Evolutionary conservation across 345 rosid species (phyloP).

Genomic region (Aquilaria malaccensis): DNA sequence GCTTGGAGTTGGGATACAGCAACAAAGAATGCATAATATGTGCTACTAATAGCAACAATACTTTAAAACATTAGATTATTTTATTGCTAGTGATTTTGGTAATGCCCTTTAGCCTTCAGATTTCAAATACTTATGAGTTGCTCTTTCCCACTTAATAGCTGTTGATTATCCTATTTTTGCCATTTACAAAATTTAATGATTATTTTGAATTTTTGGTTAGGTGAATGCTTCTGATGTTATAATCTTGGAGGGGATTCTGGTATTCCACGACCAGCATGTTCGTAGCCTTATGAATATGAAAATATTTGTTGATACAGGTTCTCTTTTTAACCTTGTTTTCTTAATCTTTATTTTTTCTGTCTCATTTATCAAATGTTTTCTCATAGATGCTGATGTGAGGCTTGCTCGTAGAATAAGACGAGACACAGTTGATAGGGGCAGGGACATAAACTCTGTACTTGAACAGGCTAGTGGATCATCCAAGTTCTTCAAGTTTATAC

Average conservation of each 20-base stretch:
- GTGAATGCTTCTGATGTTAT: constrained; percentile 94
- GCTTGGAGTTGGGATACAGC: too few relatives aligned
- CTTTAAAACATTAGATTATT: too few relatives aligned
- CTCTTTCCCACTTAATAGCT: too few relatives aligned
- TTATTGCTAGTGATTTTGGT: not conserved
- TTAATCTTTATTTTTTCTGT: constrained; percentile 4
- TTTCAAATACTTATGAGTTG: too few relatives aligned
- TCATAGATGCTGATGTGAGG: constrained; percentile 95
- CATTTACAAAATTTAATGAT: not conserved
- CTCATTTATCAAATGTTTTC: constrained; percentile 21
- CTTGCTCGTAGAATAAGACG: constrained; percentile 96
- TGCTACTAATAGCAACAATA: too few relatives aligned
- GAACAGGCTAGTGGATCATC: constrained; percentile 48
- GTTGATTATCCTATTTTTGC: not conserved
- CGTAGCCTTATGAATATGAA: constrained; percentile 87
- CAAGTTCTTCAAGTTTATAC: not conserved
- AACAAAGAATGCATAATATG: too few relatives aligned
- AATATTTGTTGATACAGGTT: constrained; percentile 87
- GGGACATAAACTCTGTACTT: constrained; percentile 85
- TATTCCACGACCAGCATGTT: constrained; percentile 77
- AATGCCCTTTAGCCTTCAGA: constrained; percentile 7
- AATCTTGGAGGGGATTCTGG: constrained; percentile 84
- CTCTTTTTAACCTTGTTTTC: constrained; percentile 14
- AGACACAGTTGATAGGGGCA: constrained; percentile 86
- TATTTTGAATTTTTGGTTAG: constrained; percentile 22